Conservation (phyloP, 441 rosid genomes). For the Bruguiera hainesii region DNA sequence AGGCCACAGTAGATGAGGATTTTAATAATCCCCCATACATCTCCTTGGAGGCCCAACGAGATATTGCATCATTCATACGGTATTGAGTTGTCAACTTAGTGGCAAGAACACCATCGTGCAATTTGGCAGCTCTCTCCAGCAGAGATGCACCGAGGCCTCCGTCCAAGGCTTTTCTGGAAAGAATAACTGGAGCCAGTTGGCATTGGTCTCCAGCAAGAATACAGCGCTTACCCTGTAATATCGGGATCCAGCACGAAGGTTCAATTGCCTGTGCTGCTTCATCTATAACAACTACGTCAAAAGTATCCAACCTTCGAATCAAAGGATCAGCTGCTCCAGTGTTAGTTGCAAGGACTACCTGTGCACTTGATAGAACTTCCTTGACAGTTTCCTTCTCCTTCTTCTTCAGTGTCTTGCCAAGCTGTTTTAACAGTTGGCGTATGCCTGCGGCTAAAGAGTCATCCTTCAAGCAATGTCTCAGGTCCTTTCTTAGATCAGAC, state of each 20-base stretch:
- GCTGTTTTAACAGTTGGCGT: slow-evolving; percentile 93
- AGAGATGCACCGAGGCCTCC: slow-evolving; percentile 90
- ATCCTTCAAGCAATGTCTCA: slow-evolving; percentile 74
- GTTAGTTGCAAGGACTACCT: slow-evolving; percentile 91
- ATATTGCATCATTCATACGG: slow-evolving; percentile 92
- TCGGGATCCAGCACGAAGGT: slow-evolving; percentile 94
- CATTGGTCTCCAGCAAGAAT: slow-evolving; percentile 91
- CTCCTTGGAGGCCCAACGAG: slow-evolving; percentile 98
- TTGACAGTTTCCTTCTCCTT: slow-evolving; percentile 87
- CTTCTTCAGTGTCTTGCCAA: slow-evolving; percentile 75
- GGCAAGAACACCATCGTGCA: slow-evolving; percentile 71
- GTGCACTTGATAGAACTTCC: slow-evolving; percentile 74
- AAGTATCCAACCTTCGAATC: slow-evolving; percentile 64
- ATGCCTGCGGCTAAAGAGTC: slow-evolving; percentile 97
- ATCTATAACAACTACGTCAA: slow-evolving; percentile 91
- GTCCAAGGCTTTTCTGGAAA: slow-evolving; percentile 85
- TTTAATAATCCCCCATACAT: slow-evolving; percentile 83
- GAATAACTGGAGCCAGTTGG: slow-evolving; percentile 92
- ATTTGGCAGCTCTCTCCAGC: slow-evolving; percentile 72
- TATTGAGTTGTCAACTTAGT: slow-evolving; percentile 74
- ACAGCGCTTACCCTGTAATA: slow-evolving; percentile 88
- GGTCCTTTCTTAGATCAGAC: slow-evolving; percentile 81
- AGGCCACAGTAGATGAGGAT: slow-evolving; percentile 66
- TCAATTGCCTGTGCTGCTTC: slow-evolving; percentile 99
- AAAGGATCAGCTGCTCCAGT: slow-evolving; percentile 95